Conservation (phyloP, 352 stramenopile species). For the Pythium folliculosum region DNA sequence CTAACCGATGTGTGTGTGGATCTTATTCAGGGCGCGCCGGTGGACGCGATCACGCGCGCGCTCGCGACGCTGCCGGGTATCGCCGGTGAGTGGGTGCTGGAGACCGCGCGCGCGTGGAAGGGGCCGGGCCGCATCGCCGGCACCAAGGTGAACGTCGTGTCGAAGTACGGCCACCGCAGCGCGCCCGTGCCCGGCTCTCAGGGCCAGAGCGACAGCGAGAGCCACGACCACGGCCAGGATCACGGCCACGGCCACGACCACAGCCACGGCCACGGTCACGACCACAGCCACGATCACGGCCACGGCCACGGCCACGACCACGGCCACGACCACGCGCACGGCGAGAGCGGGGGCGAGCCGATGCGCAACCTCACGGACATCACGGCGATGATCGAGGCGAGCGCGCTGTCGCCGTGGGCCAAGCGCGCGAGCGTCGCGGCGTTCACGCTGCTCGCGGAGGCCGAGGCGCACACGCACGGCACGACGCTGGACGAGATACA, state of each 20-base stretch:
- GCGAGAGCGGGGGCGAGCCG: constrained; percentile 49
- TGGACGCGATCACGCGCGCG: constrained; percentile 56
- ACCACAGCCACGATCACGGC: no score
- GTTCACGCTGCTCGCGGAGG: constrained; percentile 92
- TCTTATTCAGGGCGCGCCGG: constrained; percentile 43
- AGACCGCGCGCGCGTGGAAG: constrained; percentile 70
- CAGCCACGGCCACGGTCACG: no score
- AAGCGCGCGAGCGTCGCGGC: constrained; percentile 88
- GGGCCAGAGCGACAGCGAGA: constrained; percentile 31
- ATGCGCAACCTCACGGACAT: constrained; percentile 94
- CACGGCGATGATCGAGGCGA: constrained; percentile 75
- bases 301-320: no score
- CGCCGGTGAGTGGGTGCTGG: constrained; percentile 88
- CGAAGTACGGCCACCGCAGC: constrained; percentile 82
- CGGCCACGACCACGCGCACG: no score
- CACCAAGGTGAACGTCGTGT: constrained; percentile 87
- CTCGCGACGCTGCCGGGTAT: constrained; percentile 66
- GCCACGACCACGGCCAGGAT: constrained; percentile 50
- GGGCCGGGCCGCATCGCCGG: constrained; percentile 89
- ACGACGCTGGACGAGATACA: constrained; percentile 92
- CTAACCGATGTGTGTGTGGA: constrained; percentile 23
- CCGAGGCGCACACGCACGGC: constrained; percentile 94
- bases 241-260: no score
- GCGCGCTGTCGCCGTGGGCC: constrained; percentile 85
- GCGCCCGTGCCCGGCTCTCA: constrained; percentile 37